Base-by-base conservation (phyloP, 1,284 basidiomycete species). In the Puccinia horiana region DNA sequence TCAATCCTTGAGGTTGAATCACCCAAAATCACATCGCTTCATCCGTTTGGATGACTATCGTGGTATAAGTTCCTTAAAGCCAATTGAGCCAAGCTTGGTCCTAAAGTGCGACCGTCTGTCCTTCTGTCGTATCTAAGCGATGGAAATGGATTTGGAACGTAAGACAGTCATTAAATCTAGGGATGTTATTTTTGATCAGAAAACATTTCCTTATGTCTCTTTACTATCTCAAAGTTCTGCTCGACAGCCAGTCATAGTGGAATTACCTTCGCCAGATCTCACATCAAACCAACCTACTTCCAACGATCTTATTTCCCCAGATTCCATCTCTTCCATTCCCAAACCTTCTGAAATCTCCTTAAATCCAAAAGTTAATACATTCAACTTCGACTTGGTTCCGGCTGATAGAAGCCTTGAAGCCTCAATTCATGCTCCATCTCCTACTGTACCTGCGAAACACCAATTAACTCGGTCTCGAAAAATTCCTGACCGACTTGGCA, bases 11-110 rank as follows among this genome's bases (percentile, higher is more conserved):
- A 23, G 3, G 14, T 56, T 37, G 14, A 23, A 6, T 9, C 32
- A 5, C 35, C 54, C 73, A 18, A 47, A 32, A 16, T 54, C 8
- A 14, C 6, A 4, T 29, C 14, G 9, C 73, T 75, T 9, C 47
- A 75, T 35, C 73, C 73, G 5, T 75, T 75, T 37, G 73, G 73
- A 1, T 75, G 73, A 14, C 16, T 49, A 56, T 8, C 32, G 3
- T 75, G 18, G 42, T 75, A 49, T 29, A 47, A 52, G n/a, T 11
- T 75, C 8, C 73, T 32, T 23, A 47, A 70, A 42, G 67, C 67
- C 20, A 42, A 70, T 70, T 16, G 35, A 5, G 18, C 5, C 1
- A 70, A 70, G 23, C 29, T 73, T 5, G 44, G 44, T 49, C 32
- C 32, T 5, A 73, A 73, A 73, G 70, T 6, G 20, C 23, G n/a